Evolutionary conservation across 331 rosid genomes (phyloP), one percentile per base, ranked within the genome.

Genomic region (Stylosanthes scabra): DNA sequence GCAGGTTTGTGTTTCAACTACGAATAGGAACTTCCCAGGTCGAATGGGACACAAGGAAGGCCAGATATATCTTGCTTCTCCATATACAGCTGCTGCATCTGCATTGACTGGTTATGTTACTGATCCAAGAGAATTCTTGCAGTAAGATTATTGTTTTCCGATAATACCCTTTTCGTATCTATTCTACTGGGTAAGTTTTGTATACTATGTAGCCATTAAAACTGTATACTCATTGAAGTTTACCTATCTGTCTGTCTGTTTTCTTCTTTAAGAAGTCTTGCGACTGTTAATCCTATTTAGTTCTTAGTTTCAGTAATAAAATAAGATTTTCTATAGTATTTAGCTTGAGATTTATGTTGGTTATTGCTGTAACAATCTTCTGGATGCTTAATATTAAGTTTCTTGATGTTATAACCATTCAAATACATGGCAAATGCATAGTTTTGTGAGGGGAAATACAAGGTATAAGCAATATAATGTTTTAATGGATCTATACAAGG

Each of bases 41-140:
- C 83, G 97, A 80, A 95, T 95, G 97, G 97, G 99, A 16, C 99
- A 95, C 87, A 90, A 80, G 71, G 99, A 95, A 81, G 99, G 99
- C 70, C 83, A 91, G 78, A 84, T 94, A 76, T 95, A 91, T 77
- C 85, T 95, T 75, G 97, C 97, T 70, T 95, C 97, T 0, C 99
- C 99, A 11, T 91, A 81, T 72, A 95, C 99, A 11, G 97, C 99
- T 5, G 97, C 97, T 11, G 97, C 99, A 69, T 95, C 99, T 29
- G 97, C 97, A n/a, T 87, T 91, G 88, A 95, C 99, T 2, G 99
- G 99, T 40, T 86, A 76, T 28, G 97, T 95, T 14, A 90, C 97
- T 4, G 97, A 95, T 83, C 97, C 99, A 14, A 85, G 99, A 76
- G 97, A 90, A 75, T 91, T 95, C 87, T 82, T 95, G 91, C 88